phyloP scores from a whole-genome alignment of 495 filamentous ascomycete species.

The Penicillium psychrofluorescens region DNA sequence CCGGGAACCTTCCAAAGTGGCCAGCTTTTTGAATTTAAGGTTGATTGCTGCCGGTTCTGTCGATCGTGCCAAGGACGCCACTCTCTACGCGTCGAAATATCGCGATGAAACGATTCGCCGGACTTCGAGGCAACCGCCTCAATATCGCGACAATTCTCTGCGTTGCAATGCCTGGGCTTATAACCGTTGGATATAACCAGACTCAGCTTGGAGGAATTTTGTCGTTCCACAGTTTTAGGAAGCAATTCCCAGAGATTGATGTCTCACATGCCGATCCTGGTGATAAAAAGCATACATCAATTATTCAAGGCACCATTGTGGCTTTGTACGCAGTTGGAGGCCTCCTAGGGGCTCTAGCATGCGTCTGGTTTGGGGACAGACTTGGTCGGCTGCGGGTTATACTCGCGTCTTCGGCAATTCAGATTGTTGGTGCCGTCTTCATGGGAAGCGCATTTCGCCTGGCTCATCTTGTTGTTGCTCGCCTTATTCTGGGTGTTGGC shows the following conservation, averaged over 20 bases:
- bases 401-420: conserved; percentile 40
- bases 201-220: conserved; percentile 19
- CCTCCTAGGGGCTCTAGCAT: conserved; percentile 33
- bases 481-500: conserved; percentile 44
- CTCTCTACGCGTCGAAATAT: no score
- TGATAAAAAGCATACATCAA: conserved; percentile 12
- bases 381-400: conserved; percentile 49
- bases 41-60: no score
- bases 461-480: conserved; percentile 29
- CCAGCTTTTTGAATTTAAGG: no score
- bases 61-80: no score
- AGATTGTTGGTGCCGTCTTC: conserved; percentile 41
- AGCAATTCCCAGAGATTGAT: conserved; percentile 26
- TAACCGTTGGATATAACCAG: conserved; percentile 22
- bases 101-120: no score
- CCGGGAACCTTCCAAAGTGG: no score
- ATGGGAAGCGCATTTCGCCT: conserved; percentile 38
- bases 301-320: conserved; percentile 19
- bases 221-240: conserved; percentile 19
- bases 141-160: no score
- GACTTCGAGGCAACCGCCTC: no score
- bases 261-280: conserved; percentile 23
- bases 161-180: no score
- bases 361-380: conserved; percentile 35
- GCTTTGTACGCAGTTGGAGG: conserved; percentile 37